Conservation (phyloP, 345 rosid species). For the Murraya paniculata region DNA sequence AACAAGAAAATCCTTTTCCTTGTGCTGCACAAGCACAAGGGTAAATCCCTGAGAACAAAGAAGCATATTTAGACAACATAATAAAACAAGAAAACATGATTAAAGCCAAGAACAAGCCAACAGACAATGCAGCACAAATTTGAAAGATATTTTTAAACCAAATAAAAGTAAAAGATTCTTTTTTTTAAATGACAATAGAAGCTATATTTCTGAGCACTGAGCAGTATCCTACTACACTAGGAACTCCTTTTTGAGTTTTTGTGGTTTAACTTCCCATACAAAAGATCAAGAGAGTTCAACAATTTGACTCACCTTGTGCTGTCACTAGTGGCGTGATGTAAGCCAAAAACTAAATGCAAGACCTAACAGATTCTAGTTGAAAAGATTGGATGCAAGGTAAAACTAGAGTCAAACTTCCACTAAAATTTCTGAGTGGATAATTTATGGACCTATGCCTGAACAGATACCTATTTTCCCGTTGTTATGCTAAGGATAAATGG, state of each 20-base stretch:
- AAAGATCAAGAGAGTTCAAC: neutral
- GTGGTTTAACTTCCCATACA: neutral
- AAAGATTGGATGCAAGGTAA: neutral
- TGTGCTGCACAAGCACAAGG: slow-evolving; percentile 80
- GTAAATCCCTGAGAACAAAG: slow-evolving; percentile 70
- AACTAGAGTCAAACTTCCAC: neutral
- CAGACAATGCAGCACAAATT: neutral
- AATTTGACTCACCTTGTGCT: neutral
- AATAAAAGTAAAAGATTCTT: neutral
- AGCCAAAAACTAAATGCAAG: neutral
- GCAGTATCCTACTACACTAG: neutral
- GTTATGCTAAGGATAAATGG: neutral
- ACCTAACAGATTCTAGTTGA: neutral
- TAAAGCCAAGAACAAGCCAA: neutral
- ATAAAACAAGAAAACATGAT: neutral
- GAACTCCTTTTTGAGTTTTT: neutral
- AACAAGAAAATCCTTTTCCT: slow-evolving; percentile 88
- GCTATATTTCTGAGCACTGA: neutral
- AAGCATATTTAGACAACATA: slow-evolving; percentile 6
- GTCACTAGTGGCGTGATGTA: neutral
- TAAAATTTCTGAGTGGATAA: neutral
- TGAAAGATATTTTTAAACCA: neutral
- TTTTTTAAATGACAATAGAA: no score
- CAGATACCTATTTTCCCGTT: neutral
- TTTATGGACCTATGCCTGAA: neutral